Base-by-base conservation (phyloP, 2,329 filamentous ascomycete genomes). In the Meredithiella fracta region DNA sequence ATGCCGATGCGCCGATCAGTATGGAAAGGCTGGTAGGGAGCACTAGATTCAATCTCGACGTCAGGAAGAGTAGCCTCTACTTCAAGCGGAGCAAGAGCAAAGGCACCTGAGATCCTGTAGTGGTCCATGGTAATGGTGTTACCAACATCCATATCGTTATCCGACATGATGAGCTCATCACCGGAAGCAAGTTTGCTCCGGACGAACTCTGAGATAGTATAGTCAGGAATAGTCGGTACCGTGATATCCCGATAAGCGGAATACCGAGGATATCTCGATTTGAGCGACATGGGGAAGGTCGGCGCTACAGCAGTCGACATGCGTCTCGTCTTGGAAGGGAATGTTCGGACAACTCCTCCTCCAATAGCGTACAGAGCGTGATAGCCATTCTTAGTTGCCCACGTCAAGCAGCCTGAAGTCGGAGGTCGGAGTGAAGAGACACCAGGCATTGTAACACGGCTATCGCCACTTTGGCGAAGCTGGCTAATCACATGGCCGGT, bases 1-100 rank as follows among this genome's bases (percentile, higher is more conserved):
- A 96, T 73, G n/a, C 76, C 79, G 47, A 97, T 86, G 2, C 91
- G 80, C 55, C 81, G 79, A 64, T 97, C 90, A 0, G 90, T 92
- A 66, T 97, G 91, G 71, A 97, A 96, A 1, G 92, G 91, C 64
- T 95, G 90, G 63, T 95, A 97, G 1, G 91, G 88, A 3, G 90
- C 86, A 64, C 91, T 96, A 1, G 91, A 95, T 65, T 98, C 92
- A 61, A 95, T 94, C 71, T 96, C 90, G 4, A 87, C 88, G 61
- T 83, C 79, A 0, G 80, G 80, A 57, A 79, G 90, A 65, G 71
- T 85, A 66, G 70, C 86, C 67, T 72, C 84, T 66, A 72, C 76
- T 56, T 68, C 71, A 63, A 53, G 26, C 22, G 14, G 7, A n/a
- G 49, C 20, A 23, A 51, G 29, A 29, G 20, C 31, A 31, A 40